phyloP scores from a whole-genome alignment of 495 filamentous ascomycete genomes.

The Niebla homalea region DNA sequence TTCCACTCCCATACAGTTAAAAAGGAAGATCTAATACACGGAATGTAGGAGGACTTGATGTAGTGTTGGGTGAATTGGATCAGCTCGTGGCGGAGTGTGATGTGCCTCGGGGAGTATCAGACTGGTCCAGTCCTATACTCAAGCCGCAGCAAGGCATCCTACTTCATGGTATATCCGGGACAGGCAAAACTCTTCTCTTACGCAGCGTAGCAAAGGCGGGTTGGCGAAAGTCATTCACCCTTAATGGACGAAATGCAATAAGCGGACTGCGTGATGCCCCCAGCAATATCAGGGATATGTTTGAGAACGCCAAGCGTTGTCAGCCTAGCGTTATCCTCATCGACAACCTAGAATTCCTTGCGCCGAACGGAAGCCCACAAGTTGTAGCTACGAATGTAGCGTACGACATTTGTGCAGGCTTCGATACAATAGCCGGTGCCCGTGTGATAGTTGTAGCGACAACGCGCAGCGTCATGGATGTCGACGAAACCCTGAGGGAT shows the following conservation, averaged over 20 bases:
- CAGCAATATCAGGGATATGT: constrained; percentile 47
- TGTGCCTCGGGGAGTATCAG: too few species aligned
- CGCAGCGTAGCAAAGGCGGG: constrained; percentile 48
- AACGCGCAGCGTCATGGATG: constrained; percentile 54
- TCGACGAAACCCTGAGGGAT: constrained; percentile 60
- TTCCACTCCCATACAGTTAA: too few species aligned
- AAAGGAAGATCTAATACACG: too few species aligned
- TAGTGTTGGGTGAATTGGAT: neutral
- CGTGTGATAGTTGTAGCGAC: constrained; percentile 60
- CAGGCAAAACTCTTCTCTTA: constrained; percentile 65
- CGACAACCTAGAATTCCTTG: constrained; percentile 52
- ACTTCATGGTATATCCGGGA: constrained; percentile 71
- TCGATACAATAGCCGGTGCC: constrained; percentile 30
- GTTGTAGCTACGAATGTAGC: neutral
- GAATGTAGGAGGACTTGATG: neutral
- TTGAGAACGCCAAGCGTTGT: constrained; percentile 53
- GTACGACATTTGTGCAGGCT: constrained; percentile 29
- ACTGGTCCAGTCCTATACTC: constrained; percentile 1
- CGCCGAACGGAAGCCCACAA: neutral
- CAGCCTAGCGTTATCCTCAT: constrained; percentile 77
- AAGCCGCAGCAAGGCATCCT: constrained; percentile 38
- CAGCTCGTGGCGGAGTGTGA: neutral
- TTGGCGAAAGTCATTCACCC: constrained; percentile 53
- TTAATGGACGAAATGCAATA: constrained; percentile 40
- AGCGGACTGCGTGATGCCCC: constrained; percentile 28